These are phyloP conservation scores for Claviceps africana DNA, from an alignment of 2,329 filamentous ascomycete genomes.

Conservation along the genomic window DNA sequence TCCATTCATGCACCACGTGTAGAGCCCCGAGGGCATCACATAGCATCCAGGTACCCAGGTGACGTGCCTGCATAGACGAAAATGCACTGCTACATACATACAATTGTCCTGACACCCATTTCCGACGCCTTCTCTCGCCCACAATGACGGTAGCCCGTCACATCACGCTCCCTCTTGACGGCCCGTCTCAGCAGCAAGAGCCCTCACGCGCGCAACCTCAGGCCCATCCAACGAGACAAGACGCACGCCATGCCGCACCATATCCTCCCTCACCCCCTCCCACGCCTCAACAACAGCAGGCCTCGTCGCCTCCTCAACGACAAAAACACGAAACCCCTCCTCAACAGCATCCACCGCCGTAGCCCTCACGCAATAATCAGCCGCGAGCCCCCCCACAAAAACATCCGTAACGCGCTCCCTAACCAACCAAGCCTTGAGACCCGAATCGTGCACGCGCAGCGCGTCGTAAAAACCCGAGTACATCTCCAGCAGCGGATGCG, in stretches of 20 bases:
- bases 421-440: constrained; percentile 45
- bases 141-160: no score
- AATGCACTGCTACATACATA: constrained; percentile 1
- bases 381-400: constrained; percentile 73
- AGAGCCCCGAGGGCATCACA: background rate
- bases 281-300: constrained; percentile 52
- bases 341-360: constrained; percentile 66
- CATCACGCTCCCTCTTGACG: no score
- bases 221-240: constrained; percentile 34
- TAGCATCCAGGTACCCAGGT: background rate
- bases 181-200: background rate
- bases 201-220: constrained; percentile 12
- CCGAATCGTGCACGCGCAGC: constrained; percentile 51
- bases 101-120: background rate
- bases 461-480: constrained; percentile 84
- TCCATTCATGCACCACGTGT: background rate
- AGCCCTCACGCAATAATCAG: constrained; percentile 75
- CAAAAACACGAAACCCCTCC: constrained; percentile 62
- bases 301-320: constrained; percentile 66
- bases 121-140: no score
- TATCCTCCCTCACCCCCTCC: constrained; percentile 37
- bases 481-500: constrained; percentile 66
- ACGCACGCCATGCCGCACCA: constrained; percentile 45
- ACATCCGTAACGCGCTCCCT: constrained; percentile 56
- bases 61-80: constrained; percentile 3